Conservation (phyloP, 352 stramenopile genomes). For the Blastocystis sp. region DNA sequence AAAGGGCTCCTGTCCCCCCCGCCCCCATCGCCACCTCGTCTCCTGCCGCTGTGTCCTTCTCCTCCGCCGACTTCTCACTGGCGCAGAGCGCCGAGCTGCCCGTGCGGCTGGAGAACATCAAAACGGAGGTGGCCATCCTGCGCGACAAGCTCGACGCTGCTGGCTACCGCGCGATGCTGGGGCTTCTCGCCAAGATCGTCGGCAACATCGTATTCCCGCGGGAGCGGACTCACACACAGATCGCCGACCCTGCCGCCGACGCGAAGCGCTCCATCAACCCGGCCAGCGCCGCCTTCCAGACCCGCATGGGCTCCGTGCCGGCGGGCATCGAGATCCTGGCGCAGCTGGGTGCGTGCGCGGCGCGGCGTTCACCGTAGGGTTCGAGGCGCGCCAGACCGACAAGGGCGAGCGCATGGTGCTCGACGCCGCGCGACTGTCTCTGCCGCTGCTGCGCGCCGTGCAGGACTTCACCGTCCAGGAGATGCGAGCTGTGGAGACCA, state of each 20-base stretch:
- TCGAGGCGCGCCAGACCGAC: background rate
- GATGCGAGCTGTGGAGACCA: too few relatives aligned
- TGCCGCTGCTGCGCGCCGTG: background rate
- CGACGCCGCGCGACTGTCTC: background rate
- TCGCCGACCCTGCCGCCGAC: background rate
- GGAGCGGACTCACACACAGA: background rate
- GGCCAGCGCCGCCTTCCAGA: conserved; percentile 1
- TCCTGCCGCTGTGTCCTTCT: background rate
- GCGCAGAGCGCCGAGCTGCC: background rate
- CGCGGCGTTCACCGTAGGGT: background rate
- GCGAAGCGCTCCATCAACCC: conserved; percentile 2
- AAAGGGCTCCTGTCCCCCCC: background rate
- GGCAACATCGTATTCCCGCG: background rate
- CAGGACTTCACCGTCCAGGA: background rate
- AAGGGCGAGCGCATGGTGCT: conserved; percentile 15
- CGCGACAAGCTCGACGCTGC: too few relatives aligned
- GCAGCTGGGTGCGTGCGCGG: background rate
- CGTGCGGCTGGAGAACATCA: background rate
- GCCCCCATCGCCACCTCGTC: background rate
- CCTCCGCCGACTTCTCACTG: background rate
- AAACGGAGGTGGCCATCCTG: background rate
- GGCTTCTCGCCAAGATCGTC: background rate
- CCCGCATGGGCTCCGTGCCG: background rate
- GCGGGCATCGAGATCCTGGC: background rate
- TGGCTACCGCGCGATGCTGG: background rate